Conservation (phyloP, 495 filamentous ascomycete genomes). For the Hyaloscypha variabilis region DNA sequence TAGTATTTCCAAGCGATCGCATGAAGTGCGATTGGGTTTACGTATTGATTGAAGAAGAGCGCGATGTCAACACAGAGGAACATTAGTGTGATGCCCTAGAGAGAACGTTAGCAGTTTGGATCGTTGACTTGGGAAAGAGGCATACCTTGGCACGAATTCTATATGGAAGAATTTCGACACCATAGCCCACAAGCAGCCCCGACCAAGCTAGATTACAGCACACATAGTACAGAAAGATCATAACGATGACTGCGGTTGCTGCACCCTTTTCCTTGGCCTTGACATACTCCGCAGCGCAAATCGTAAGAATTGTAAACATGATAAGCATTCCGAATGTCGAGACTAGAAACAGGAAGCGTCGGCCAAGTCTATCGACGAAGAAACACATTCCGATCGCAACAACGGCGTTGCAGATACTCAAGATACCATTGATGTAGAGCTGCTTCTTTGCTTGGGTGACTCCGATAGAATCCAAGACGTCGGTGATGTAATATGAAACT, state of each 20-base stretch:
- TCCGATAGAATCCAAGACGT: conserved; percentile 51
- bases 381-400: conserved; percentile 26
- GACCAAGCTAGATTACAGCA: no score
- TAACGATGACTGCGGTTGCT: conserved; percentile 34
- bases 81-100: conserved; percentile 53
- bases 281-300: conserved; percentile 13
- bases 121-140: no score
- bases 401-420: conserved; percentile 12
- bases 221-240: conserved; percentile 38
- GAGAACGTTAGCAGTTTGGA: no score
- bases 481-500: conserved; percentile 57
- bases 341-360: conserved; percentile 49
- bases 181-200: no score
- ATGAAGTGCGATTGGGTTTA: conserved; percentile 63
- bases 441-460: conserved; percentile 34
- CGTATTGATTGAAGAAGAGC: conserved; percentile 58
- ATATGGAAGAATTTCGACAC: conserved; percentile 77
- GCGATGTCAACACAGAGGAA: conserved; percentile 53
- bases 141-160: conserved; percentile 60
- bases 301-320: conserved; percentile 51
- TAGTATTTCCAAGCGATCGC: conserved; percentile 41
- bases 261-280: neutral
- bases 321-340: conserved; percentile 56
- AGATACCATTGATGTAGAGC: conserved; percentile 19
- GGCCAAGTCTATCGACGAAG: conserved; percentile 47